phyloP scores from a whole-genome alignment of 441 rosid species.

The Brassica hybrid region DNA sequence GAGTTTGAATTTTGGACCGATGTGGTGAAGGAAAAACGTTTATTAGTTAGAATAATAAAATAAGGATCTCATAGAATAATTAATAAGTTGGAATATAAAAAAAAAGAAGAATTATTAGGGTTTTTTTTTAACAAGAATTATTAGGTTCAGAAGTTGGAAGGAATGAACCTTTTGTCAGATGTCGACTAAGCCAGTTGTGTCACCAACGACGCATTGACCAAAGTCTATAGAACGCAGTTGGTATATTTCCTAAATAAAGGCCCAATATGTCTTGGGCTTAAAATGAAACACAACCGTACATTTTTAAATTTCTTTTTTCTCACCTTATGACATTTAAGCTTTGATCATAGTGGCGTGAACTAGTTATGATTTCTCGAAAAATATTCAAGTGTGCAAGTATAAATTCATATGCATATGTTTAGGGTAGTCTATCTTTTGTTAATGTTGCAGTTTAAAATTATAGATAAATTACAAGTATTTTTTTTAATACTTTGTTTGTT shows the following conservation, averaged over 20 bases:
- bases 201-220: not conserved
- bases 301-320: not conserved
- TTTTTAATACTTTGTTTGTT: not conserved
- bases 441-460: no score
- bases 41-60: not conserved
- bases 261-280: no score
- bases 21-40: not conserved
- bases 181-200: not conserved
- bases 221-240: not conserved
- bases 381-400: not conserved
- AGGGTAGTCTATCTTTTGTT: not conserved
- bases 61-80: slow-evolving; percentile 17
- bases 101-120: not conserved
- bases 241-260: not conserved
- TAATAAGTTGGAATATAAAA: not conserved
- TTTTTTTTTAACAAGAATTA: not conserved
- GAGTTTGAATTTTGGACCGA: not conserved
- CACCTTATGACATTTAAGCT: not conserved
- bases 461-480: no score
- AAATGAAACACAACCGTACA: no score
- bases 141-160: not conserved
- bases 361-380: not conserved
- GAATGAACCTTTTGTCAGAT: slow-evolving; percentile 21
- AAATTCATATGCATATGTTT: not conserved
- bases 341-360: not conserved